phyloP scores from a whole-genome alignment of 2,329 filamentous ascomycete genomes.

The Aspergillus brunneoviolaceus region DNA sequence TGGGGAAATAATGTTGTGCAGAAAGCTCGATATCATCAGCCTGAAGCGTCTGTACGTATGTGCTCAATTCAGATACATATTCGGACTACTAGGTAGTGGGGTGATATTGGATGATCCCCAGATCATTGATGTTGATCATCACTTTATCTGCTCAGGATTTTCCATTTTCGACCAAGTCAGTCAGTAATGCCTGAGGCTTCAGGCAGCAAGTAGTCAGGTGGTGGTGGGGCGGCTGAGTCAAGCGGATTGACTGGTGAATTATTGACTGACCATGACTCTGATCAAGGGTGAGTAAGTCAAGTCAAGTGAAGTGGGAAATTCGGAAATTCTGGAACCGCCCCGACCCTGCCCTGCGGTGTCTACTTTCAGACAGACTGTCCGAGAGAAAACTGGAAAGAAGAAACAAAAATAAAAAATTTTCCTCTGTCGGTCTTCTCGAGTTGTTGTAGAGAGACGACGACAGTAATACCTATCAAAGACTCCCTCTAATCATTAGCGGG shows the following conservation, averaged over 20 bases:
- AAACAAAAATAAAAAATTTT: neutral
- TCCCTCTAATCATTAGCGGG: constrained; percentile 19
- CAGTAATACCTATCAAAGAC: neutral
- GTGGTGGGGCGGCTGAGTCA: neutral
- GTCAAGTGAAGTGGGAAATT: neutral
- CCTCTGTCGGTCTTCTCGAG: neutral
- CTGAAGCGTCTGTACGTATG: neutral
- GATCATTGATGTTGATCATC: neutral
- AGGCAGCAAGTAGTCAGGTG: neutral
- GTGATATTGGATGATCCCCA: neutral
- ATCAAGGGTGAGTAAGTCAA: neutral
- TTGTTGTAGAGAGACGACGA: neutral
- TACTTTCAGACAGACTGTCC: neutral
- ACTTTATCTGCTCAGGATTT: neutral
- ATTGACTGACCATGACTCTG: neutral
- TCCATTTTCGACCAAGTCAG: too few relatives aligned
- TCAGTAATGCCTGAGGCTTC: neutral
- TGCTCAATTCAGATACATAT: neutral
- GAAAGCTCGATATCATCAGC: neutral
- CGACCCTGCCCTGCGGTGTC: neutral
- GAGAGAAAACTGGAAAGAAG: neutral
- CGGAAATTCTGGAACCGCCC: neutral
- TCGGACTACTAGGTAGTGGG: neutral
- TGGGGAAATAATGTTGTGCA: neutral
- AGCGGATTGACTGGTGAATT: neutral